Base-by-base conservation (phyloP, 805 yeast genomes). In the Kodamaea nitidulidarum region DNA sequence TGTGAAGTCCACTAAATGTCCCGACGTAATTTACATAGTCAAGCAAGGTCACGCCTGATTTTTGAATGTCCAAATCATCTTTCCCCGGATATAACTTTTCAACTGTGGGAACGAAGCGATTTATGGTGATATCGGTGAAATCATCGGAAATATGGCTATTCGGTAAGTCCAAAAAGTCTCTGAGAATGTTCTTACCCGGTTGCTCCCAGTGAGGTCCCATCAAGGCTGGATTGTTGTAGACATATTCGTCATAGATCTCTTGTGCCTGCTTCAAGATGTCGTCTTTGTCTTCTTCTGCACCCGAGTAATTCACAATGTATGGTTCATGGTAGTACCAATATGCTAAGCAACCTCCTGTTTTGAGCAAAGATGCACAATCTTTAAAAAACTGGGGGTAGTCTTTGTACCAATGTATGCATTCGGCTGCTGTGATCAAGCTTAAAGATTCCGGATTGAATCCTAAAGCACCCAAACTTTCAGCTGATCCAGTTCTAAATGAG, bases 201-300 rank as follows among this genome's bases (percentile, higher is more conserved):
- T 82, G 84, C 50, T 86, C 84, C 97, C 97, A 90, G 55, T 77
- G 78, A 0, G 80, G 79, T 0, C 90, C 90, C 32, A 83, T 55
- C 31, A 53, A 63, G 2, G 56, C 52, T 0, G 73, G 65, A 36
- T 63, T 64, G 22, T 65, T 68, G 46, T 75, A 75, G 6, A 61
- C 65, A 35, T 66, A 58, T 32, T 67, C 60, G 34, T 57, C 52
- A 60, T 71, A 65, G 17, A 60, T 45, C 7, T 52, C 45, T 26
- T 44, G 39, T 1, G 65, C 64, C 30, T 41, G 50, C n/a, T 49
- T 26, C 15, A 61, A 39, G 3, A 49, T 43, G 10, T 51, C 50
- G 12, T 36, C 45, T 7, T 22, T 42, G n/a, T 45, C 40, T 21
- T 44, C 45, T 3, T 18, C 18, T 2, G 52, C 47, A 1, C 58